Percentiles rank a stretch among this genome's conserved stretches.
Conservation (phyloP, 495 filamentous ascomycete species). For the Lentithecium fluviatile region DNA sequence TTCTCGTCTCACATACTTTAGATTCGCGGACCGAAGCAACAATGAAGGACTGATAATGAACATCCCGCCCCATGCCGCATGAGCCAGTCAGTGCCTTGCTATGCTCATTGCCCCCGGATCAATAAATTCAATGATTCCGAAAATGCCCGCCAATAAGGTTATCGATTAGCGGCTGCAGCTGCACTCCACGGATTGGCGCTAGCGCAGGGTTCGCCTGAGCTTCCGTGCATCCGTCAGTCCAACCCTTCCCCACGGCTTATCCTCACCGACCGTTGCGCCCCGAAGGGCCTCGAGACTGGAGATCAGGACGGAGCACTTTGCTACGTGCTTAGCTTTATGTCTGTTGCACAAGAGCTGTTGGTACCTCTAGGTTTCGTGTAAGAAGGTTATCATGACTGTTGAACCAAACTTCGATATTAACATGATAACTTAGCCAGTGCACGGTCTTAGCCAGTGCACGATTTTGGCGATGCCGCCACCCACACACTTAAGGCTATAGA, state of each 20-base stretch:
- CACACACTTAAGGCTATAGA: background rate
- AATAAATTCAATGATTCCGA: background rate
- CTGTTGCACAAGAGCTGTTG: too few species aligned
- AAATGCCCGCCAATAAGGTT: constrained; percentile 5
- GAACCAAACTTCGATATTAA: too few species aligned
- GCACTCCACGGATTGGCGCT: constrained; percentile 1
- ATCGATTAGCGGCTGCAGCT: constrained; percentile 7
- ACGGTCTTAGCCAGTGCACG: background rate
- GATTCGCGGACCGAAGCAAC: background rate
- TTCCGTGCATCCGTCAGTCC: background rate
- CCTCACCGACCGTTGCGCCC: constrained; percentile 3
- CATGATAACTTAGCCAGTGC: background rate
- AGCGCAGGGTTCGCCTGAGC: constrained; percentile 9
- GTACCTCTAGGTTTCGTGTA: too few species aligned
- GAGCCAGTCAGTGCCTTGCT: background rate
- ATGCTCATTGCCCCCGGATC: too few species aligned
- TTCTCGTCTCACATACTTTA: background rate
- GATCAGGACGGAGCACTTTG: too few species aligned
- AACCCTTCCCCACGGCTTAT: background rate
- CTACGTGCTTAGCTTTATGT: too few species aligned
- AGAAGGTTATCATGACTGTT: too few species aligned
- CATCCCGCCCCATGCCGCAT: background rate
- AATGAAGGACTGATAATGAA: background rate
- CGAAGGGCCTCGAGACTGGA: background rate
- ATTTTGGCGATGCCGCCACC: too few species aligned